These are phyloP conservation scores for Colletotrichum zoysiae DNA, from an alignment of 2,329 filamentous ascomycete species.

Conservation along the genomic window DNA sequence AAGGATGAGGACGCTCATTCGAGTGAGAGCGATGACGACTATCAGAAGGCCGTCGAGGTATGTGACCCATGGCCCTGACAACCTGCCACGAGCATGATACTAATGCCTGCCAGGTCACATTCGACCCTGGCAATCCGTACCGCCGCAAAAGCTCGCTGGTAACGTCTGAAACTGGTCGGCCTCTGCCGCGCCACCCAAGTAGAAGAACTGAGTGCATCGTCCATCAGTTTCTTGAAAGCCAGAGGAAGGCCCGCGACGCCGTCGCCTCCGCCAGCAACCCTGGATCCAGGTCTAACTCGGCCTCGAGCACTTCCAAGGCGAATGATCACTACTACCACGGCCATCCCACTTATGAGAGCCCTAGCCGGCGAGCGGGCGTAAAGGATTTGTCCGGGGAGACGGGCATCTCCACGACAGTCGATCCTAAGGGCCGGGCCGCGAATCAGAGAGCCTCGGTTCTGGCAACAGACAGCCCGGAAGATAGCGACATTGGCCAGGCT, in stretches of 20 bases:
- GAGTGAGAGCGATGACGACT: conserved; percentile 65
- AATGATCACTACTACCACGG: conserved; percentile 45
- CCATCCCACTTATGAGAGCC: conserved; percentile 47
- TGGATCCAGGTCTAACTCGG: conserved; percentile 42
- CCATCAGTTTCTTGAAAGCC: conserved; percentile 73
- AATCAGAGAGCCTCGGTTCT: conserved; percentile 72
- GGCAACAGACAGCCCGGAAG: conserved; percentile 61
- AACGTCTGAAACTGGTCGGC: conserved; percentile 58
- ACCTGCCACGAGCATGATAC: neutral
- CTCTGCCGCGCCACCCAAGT: conserved; percentile 50
- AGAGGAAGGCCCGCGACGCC: conserved; percentile 55
- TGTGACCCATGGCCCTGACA: conserved; percentile 21
- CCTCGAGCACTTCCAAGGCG: conserved; percentile 34
- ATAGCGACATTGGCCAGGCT: conserved; percentile 61
- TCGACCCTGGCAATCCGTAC: conserved; percentile 71
- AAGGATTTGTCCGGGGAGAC: conserved; percentile 46
- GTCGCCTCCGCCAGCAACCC: conserved; percentile 44
- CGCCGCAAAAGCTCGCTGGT: conserved; percentile 77
- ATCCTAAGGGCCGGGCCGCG: conserved; percentile 65
- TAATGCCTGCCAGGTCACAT: conserved; percentile 64
- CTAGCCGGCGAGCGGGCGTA: conserved; percentile 30
- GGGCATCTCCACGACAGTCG: conserved; percentile 49
- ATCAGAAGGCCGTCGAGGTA: conserved; percentile 64
- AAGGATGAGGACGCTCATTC: conserved; percentile 56
- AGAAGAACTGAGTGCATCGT: conserved; percentile 72